Percentiles rank a stretch among this genome's conserved stretches.
Conservation (phyloP, 345 rosid species). For the Erodium maritimum region DNA sequence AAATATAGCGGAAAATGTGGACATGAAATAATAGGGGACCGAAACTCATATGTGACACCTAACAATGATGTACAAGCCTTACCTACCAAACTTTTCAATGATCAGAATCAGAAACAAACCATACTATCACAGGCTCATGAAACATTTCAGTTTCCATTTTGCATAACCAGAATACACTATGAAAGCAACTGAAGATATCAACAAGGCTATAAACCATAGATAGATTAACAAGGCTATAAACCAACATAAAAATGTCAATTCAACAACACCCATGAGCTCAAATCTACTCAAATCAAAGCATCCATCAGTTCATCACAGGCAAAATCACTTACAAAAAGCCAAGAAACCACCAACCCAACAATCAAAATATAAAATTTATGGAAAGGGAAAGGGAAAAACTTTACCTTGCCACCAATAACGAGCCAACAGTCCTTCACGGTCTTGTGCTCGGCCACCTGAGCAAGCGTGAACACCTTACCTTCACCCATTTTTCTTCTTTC, state of each 20-base stretch:
- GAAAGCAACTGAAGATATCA: too few relatives aligned
- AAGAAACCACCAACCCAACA: neutral
- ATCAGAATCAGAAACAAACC: too few relatives aligned
- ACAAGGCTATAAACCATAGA: too few relatives aligned
- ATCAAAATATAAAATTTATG: neutral
- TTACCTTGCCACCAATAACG: constrained; percentile 49
- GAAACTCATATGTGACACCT: too few relatives aligned
- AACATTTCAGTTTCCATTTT: too few relatives aligned
- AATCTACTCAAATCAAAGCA: constrained; percentile 2
- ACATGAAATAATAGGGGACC: too few relatives aligned
- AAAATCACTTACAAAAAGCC: neutral
- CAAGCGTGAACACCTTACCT: constrained; percentile 49
- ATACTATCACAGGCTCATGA: too few relatives aligned
- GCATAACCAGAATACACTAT: too few relatives aligned
- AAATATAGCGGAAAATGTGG: too few relatives aligned
- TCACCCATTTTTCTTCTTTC: constrained; percentile 20
- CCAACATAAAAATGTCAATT: neutral
- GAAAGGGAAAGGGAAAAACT: neutral
- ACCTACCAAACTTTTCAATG: too few relatives aligned
- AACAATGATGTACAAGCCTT: too few relatives aligned
- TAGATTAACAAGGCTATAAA: neutral
- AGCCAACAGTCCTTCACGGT: constrained; percentile 55
- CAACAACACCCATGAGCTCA: neutral
- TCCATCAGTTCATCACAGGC: constrained; percentile 8
- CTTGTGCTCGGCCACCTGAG: constrained; percentile 57